Evolutionary conservation across 208 protist genomes (phyloP), one percentile per base, ranked within the genome.

Genomic region (Trypanosoma rangeli): DNA sequence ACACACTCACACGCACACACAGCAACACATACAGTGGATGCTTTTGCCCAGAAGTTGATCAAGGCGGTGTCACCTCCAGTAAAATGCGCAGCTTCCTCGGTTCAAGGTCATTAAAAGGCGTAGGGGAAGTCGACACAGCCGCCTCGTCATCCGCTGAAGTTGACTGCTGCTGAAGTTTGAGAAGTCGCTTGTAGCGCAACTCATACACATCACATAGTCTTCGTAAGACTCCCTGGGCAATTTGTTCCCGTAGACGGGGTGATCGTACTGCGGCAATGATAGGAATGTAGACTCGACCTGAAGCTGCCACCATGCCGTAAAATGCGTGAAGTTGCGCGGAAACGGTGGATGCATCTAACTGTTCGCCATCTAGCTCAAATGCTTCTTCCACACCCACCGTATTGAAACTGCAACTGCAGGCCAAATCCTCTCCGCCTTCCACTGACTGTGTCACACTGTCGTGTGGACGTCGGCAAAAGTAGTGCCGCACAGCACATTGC

Each of bases 251-350:
- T 54, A 82, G 33, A 26, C 42, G 49, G 8, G 46, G 53, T 42
- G 74, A 71, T 42, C 59, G 55, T 24, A 94, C 24, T n/a, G 82
- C 73, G 20, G 44, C 31, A 63, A 94, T 58, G 29, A 90, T 63
- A 55, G 85, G 85, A 22, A 94, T 44, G 18, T 83, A 84, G 29
- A 90, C 64, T 33, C 56, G 42, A 24, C 88, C 88, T 28, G 69
- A 64, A 9, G 82, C 73, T 10, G 85, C 88, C 22, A 91, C 61
- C 57, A 62, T 67, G 64, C 72, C 76, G 70, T 91, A 94, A 46
- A 94, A 75, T 28, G 85, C 75, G 59, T 52, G 67, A 24, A 77
- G 60, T 49, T 77, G 64, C 0, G 59, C 52, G 16, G 24, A 53
- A n/a, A 70, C 69, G 20, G 61, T 70, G 10, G 1, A 26, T n/a